phyloP scores from a whole-genome alignment of 2,329 filamentous ascomycete species.

The Colletotrichum agaves region DNA sequence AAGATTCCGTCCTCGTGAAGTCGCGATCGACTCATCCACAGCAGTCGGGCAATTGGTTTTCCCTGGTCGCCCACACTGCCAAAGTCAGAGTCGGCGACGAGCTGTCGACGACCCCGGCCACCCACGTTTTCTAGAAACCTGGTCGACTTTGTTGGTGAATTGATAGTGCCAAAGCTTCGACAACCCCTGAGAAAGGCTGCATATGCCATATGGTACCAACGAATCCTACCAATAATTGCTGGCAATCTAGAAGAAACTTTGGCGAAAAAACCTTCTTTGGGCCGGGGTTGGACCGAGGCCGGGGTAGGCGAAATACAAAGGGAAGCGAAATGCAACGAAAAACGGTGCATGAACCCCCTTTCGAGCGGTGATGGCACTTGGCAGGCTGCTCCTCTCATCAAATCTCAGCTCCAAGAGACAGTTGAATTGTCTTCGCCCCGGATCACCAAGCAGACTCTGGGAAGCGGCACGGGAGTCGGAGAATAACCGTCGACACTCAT shows the following conservation, averaged over 20 bases:
- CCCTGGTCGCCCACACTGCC: neutral
- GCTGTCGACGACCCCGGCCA: neutral
- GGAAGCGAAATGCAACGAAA: slow-evolving; percentile 26
- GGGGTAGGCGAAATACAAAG: slow-evolving; percentile 32
- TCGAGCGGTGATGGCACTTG: slow-evolving; percentile 17
- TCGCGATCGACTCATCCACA: neutral
- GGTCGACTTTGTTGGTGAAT: slow-evolving; percentile 16
- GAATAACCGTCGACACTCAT: slow-evolving; percentile 20
- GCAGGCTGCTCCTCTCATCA: slow-evolving; percentile 15
- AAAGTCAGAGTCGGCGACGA: neutral
- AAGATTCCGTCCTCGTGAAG: too few species aligned
- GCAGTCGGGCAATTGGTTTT: neutral
- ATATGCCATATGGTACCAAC: neutral
- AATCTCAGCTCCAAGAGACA: neutral
- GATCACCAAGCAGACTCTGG: slow-evolving; percentile 18
- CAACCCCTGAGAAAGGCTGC: slow-evolving; percentile 21
- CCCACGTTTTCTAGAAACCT: neutral
- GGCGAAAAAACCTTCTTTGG: slow-evolving; percentile 1
- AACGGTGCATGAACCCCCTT: slow-evolving; percentile 21
- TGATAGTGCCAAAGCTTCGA: slow-evolving; percentile 32
- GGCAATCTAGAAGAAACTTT: slow-evolving; percentile 22
- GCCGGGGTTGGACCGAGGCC: slow-evolving; percentile 15
- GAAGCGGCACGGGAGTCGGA: slow-evolving; percentile 21
- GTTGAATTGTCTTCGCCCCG: slow-evolving; percentile 8
- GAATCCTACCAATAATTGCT: neutral